Base-by-base conservation (phyloP, 495 filamentous ascomycete genomes). In the Aspergillus indologenus region DNA sequence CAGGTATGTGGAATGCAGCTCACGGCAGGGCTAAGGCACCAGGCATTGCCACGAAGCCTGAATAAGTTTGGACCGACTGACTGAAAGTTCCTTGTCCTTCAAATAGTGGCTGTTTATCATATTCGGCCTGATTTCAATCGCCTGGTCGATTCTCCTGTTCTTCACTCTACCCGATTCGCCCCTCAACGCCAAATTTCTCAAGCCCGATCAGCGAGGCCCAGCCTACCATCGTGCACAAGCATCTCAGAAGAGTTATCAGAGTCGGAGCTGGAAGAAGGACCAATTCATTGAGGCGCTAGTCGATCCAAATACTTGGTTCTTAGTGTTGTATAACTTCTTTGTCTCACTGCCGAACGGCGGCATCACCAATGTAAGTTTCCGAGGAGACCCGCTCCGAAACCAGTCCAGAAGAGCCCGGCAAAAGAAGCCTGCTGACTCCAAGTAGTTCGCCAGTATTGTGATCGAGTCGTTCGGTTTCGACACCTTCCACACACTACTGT, bases 381-480 rank as follows among this genome's bases (percentile, higher is more conserved):
- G 3, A 29, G 26, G 3, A n/a, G n/a, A n/a, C 26, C 26, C 9
- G 26, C 26, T 29, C 9, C 9, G 26, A 29, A 9, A 4, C 26
- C 9, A 3, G 26, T 29, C 26, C 9, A 4, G 26, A 29, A 29
- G 26, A n/a, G n/a, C 29, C 15, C 31, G 2, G 17, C 23, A 26
- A 23, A 24, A 31, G 54, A 12, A n/a, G 42, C 45, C 21, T 22
- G 23, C 22, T 15, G 1, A 31, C 31, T 29, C 26, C 21, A 31
- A 29, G 3, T 9, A 63, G 61, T 80, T 80, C 60, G 70, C 71
- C 4, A 67, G 67, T 18, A 73, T 78, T 44, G 68, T 80, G 40
- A 70, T 78, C 42, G 54, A 64, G 6, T 69, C 70, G 0, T 79
- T 80, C 56, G 76, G 78, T 0, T 80, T 68, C 60, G 65, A 66